Base-by-base conservation (phyloP, 257 asterid species). In the Salvia rosmarinus region DNA sequence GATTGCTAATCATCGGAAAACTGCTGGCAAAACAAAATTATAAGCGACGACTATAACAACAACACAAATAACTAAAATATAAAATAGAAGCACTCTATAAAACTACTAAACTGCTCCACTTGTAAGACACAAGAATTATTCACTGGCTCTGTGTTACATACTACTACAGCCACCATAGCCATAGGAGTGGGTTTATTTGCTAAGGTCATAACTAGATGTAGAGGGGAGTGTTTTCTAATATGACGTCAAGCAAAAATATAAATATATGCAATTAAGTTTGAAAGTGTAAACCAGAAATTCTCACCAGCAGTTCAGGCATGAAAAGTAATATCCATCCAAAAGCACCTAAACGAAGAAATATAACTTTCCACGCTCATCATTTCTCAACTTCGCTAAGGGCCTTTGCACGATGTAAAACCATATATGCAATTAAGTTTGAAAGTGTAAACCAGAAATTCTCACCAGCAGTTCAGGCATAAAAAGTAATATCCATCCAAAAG, bases 21-120 rank as follows among this genome's bases (percentile, higher is more conserved):
- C 99, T 95, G 84, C n/a, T n/a, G n/a, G 30, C 30, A 25, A 25
- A 25, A 25, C 30, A 25, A 25, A 25, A 25, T 25, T 25, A 25
- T 25, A 25, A 25, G 30, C 30, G 30, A 25, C 30, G 30, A 25
- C 30, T 25, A 25, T 25, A 25, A 25, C 30, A 25, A 25, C 30
- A 25, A 25, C 30, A 25, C 30, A 25, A 1, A 25, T 25, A 25
- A 25, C 30, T 25, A 25, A 25, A 25, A 25, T 25, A 25, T 25
- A 25, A 25, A 25, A 25, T 25, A 25, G 30, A 25, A 25, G 30
- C 30, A 25, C 30, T 25, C n/a, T 25, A 25, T 25, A 25, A 25
- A 25, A 25, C 30, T 25, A 25, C 30, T 25, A 25, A 25, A 25
- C 30, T 3, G 30, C 30, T 56, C 62, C 58, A 17, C 58, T 19